These are phyloP conservation scores for Melaleuca quinquenervia DNA, from an alignment of 345 rosid species.

Conservation along the genomic window DNA sequence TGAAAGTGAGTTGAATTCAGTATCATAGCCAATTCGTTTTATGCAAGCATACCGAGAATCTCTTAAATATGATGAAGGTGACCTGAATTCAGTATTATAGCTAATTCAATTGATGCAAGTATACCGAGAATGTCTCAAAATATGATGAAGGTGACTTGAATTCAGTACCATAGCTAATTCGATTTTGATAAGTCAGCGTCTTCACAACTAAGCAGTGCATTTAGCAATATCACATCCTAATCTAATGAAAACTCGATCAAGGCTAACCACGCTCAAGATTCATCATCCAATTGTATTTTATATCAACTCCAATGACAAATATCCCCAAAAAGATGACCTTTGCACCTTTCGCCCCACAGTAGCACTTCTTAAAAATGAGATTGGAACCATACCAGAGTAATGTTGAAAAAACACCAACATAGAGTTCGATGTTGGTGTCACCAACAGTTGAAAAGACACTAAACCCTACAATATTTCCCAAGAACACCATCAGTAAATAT, in stretches of 20 bases:
- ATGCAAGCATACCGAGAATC: not conserved
- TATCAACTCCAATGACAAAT: not conserved
- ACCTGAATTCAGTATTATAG: too few species aligned
- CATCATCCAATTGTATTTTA: not conserved
- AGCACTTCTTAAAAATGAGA: slow-evolving; percentile 8
- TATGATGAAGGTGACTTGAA: not conserved
- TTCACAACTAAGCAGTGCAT: not conserved
- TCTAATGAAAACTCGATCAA: not conserved
- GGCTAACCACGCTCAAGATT: not conserved
- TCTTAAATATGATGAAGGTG: not conserved
- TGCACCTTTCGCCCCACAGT: slow-evolving; percentile 1
- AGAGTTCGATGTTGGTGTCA: slow-evolving; percentile 43
- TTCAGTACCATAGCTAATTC: not conserved
- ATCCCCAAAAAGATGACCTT: not conserved
- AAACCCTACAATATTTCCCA: slow-evolving; percentile 55
- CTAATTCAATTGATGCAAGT: not conserved
- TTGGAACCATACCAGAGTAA: slow-evolving; percentile 49
- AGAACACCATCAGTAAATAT: slow-evolving; percentile 23
- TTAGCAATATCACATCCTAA: not conserved
- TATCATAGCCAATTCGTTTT: too few species aligned
- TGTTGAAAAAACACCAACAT: slow-evolving; percentile 53
- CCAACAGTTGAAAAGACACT: slow-evolving; percentile 37
- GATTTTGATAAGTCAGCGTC: not conserved
- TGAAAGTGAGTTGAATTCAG: not conserved
- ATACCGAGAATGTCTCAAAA: not conserved